Percentiles rank a stretch among this genome's conserved stretches.
Evolutionary conservation across 2,329 filamentous ascomycete species (phyloP).

Genomic region (Epichloe bromicola): DNA sequence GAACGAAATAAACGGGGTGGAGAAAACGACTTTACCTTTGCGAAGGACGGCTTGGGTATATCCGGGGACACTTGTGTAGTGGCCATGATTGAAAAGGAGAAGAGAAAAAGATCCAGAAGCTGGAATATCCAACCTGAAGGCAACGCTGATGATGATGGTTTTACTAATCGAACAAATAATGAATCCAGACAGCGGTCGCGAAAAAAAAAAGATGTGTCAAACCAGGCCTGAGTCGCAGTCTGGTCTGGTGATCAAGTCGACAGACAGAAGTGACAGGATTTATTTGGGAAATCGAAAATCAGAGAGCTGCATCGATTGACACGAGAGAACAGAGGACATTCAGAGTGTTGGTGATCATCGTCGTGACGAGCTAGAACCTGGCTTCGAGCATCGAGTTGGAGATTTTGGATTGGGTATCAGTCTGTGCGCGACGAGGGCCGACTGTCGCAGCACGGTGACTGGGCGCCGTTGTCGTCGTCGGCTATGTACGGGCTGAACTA

Average conservation of each 20-base stretch:
- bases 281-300: conserved; percentile 26
- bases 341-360: conserved; percentile 41
- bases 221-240: conserved; percentile 1
- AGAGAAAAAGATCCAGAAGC: conserved; percentile 8
- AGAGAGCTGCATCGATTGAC: conserved; percentile 42
- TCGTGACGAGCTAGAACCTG: conserved; percentile 29
- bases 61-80: conserved; percentile 33
- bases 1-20: neutral
- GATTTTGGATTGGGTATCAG: conserved; percentile 1
- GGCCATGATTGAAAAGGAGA: conserved; percentile 26
- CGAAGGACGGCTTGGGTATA: conserved; percentile 54
- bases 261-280: conserved; percentile 19
- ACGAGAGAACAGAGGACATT: conserved; percentile 35
- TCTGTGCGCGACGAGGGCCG: neutral
- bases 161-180: conserved; percentile 2
- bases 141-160: conserved; percentile 7
- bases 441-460: conserved; percentile 2
- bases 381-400: conserved; percentile 1
- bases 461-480: neutral
- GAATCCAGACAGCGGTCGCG: conserved; percentile 5
- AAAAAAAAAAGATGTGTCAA: neutral
- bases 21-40: conserved; percentile 44
- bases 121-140: conserved; percentile 11
- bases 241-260: conserved; percentile 7
- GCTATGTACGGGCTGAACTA: neutral